Evolutionary conservation across 164 flowering plant genomes (phyloP).

Genomic region (Macadamia tetraphylla): DNA sequence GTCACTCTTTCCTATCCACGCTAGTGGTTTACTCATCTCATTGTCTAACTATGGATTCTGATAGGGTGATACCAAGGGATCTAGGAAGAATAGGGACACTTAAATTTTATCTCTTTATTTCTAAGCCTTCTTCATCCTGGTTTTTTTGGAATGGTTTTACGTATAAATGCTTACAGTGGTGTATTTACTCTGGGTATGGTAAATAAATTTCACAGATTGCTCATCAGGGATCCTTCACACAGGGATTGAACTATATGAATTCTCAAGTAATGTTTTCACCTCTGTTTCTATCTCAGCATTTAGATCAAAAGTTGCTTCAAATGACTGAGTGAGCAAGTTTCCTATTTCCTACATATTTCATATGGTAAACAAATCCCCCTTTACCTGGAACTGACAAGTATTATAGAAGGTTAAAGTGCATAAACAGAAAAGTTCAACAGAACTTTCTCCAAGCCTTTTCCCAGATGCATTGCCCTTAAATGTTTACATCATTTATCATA

Average conservation of each 20-base stretch:
- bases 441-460: too few species aligned
- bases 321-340: too few species aligned
- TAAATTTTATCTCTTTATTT: neutral
- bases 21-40: neutral
- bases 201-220: conserved; percentile 10
- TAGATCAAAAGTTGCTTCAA: too few species aligned
- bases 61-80: conserved; percentile 33
- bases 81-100: conserved; percentile 22
- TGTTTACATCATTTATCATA: too few species aligned
- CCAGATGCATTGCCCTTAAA: too few species aligned
- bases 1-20: too few species aligned
- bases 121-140: neutral
- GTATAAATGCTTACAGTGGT: neutral
- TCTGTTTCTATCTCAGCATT: neutral
- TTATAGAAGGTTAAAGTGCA: too few species aligned
- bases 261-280: conserved; percentile 20
- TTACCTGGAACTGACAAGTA: too few species aligned
- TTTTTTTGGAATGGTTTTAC: neutral
- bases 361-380: too few species aligned
- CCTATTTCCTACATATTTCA: too few species aligned
- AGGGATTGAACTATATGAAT: conserved; percentile 20
- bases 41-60: neutral
- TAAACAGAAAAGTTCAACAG: too few species aligned
- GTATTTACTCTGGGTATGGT: neutral
- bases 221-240: conserved; percentile 26